Evolutionary conservation across 192 early-diverging fungal species (phyloP), one percentile per base, ranked within the genome.

Genomic region (Gonapodya sp.): DNA sequence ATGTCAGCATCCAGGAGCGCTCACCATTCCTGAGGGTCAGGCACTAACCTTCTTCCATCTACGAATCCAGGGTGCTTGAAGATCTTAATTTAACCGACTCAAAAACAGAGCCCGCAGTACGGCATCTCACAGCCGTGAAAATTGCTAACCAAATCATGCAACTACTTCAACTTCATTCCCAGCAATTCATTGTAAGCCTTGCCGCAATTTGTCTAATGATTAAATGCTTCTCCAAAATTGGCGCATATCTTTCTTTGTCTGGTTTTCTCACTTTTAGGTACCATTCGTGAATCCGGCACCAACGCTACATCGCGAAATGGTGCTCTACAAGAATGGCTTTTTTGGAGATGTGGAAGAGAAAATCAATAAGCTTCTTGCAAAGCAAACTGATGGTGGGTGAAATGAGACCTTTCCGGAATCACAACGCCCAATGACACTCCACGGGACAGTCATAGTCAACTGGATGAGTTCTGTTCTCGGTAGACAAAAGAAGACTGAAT

Each of bases 401-500:
- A n/a, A n/a, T n/a, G n/a, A n/a, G 46, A 16, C 8, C 46, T 64
- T 64, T 24, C 8, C 24, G 8, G 8, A 24, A 64, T 64, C 46
- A 16, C 24, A 8, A 24, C 8, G 24, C 46, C 24, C 46, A 64
- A 24, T 8, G 8, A 64, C 46, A 64, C 46, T 64, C 46, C 24
- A 64, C 46, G 83, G 83, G 24, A 78, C 81, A 86, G 94, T 88
- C 36, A 91, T 94, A 36, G 85, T 92, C 64, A 87, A 90, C 36
- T 95, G 93, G 92, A 84, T 98, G 35, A 85, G 85, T 36, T 83
- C 87, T 1, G 83, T 94, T 1, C 87, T 99, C 32, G 80, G 85
- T 31, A 90, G 89, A 82, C 97, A 98, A 84, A 95, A 94, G 82
- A 93, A 93, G 78, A 86, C 87, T n/a, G 97, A 99, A 81, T 99